Percentiles rank a stretch among this genome's conserved stretches.
Evolutionary conservation across 768 basidiomycete species (phyloP).

Genomic region (Boletus coccyginus): DNA sequence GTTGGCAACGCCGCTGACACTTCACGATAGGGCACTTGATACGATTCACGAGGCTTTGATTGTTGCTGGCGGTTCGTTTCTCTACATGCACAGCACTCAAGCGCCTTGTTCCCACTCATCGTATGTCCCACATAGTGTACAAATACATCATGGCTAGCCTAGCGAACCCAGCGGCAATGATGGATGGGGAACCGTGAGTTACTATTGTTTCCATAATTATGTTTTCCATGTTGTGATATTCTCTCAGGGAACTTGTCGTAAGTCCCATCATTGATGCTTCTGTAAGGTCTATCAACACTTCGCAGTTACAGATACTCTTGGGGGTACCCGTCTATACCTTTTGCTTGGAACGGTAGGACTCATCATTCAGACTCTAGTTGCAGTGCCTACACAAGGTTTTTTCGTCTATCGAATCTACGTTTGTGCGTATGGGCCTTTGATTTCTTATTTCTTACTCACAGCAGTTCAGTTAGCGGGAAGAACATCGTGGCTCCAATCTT

Average conservation of each 20-base stretch:
- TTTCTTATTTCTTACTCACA: background rate
- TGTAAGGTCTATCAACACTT: background rate
- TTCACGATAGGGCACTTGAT: background rate
- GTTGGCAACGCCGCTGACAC: no score
- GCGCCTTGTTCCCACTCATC: no score
- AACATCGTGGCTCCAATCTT: background rate
- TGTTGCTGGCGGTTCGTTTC: conserved; percentile 1
- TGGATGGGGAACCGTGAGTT: no score
- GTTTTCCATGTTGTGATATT: no score
- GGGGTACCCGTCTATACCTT: background rate
- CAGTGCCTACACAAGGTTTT: background rate
- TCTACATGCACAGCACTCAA: background rate
- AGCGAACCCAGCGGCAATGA: no score
- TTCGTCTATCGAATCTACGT: background rate
- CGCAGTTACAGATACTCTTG: background rate
- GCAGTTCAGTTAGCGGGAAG: background rate
- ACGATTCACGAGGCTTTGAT: conserved; percentile 4
- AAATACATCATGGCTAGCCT: no score
- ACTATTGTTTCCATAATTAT: background rate
- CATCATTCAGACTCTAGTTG: background rate
- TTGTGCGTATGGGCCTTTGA: background rate
- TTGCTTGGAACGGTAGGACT: background rate
- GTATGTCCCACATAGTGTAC: no score
- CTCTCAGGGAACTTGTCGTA: conserved; percentile 1
- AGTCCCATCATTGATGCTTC: background rate